Evolutionary conservation across 495 filamentous ascomycete species (phyloP).

Genomic region (Penicillium parvum): DNA sequence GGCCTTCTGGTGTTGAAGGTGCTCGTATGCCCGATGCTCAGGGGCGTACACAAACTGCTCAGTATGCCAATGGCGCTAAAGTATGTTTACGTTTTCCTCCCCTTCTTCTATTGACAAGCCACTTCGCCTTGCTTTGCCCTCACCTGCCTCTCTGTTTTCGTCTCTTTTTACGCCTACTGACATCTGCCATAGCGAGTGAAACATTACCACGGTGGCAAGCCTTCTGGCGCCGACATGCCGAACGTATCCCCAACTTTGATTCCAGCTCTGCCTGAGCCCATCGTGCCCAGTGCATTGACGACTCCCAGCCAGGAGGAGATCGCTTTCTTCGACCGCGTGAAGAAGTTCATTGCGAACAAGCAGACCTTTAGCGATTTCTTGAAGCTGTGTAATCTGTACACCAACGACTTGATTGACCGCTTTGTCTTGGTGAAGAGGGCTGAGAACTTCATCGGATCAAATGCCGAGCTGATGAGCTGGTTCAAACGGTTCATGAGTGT

Average conservation of each 20-base stretch:
- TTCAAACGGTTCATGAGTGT: conserved; percentile 76
- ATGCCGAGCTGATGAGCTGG: conserved; percentile 77
- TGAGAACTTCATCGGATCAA: conserved; percentile 79
- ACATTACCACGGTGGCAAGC: conserved; percentile 57
- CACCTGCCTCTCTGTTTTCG: background rate
- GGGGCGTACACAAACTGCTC: conserved; percentile 27
- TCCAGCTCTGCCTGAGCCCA: conserved; percentile 78
- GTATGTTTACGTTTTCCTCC: conserved; percentile 25
- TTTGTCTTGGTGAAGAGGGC: conserved; percentile 76
- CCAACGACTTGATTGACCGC: conserved; percentile 81
- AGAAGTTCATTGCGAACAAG: conserved; percentile 93
- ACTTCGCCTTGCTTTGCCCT: background rate
- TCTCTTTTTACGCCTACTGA: background rate
- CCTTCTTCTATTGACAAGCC: background rate
- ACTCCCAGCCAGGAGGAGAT: conserved; percentile 73
- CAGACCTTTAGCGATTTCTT: conserved; percentile 89
- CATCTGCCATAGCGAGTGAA: conserved; percentile 54
- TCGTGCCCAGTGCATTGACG: conserved; percentile 59
- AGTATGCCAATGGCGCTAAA: conserved; percentile 49
- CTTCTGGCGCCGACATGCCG: conserved; percentile 57
- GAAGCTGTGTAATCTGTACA: conserved; percentile 91
- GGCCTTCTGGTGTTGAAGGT: conserved; percentile 31
- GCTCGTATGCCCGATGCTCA: conserved; percentile 35
- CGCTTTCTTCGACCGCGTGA: conserved; percentile 91
- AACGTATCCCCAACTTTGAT: conserved; percentile 83